Percentiles rank a stretch among this genome's conserved stretches.
Evolutionary conservation across 805 yeast genomes (phyloP).

Genomic region (Monosporozyma servazzii): DNA sequence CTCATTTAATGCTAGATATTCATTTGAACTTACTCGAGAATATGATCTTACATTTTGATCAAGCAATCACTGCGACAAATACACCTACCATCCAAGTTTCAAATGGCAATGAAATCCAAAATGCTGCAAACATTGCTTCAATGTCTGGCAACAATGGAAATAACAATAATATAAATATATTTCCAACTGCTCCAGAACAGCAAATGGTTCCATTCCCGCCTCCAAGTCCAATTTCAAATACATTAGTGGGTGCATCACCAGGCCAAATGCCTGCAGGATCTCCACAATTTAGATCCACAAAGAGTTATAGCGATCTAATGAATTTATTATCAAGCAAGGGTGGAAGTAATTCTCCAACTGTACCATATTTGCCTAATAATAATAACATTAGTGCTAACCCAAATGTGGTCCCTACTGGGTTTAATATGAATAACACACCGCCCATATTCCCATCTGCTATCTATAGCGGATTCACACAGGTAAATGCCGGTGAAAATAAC

Average conservation of each 20-base stretch:
- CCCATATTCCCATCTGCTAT: slow-evolving; percentile 2
- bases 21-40: slow-evolving; percentile 2
- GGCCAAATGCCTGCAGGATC: background rate
- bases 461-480: background rate
- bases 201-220: background rate
- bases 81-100: background rate
- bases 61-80: slow-evolving; percentile 1
- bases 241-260: background rate
- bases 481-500: background rate
- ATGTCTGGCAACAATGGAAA: background rate
- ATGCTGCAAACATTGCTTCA: background rate
- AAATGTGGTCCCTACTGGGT: background rate
- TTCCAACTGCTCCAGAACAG: background rate
- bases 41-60: slow-evolving; percentile 1
- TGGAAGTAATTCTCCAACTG: background rate
- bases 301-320: slow-evolving; percentile 18
- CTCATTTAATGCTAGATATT: slow-evolving; percentile 1
- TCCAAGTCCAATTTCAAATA: background rate
- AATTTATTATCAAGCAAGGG: slow-evolving; percentile 9
- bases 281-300: slow-evolving; percentile 4
- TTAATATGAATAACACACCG: background rate
- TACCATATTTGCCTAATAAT: background rate
- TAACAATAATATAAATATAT: background rate
- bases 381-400: background rate
- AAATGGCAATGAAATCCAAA: background rate